These are phyloP conservation scores for Leccinum pallidistipes DNA, from an alignment of 1,284 basidiomycete genomes.

Conservation along the genomic window DNA sequence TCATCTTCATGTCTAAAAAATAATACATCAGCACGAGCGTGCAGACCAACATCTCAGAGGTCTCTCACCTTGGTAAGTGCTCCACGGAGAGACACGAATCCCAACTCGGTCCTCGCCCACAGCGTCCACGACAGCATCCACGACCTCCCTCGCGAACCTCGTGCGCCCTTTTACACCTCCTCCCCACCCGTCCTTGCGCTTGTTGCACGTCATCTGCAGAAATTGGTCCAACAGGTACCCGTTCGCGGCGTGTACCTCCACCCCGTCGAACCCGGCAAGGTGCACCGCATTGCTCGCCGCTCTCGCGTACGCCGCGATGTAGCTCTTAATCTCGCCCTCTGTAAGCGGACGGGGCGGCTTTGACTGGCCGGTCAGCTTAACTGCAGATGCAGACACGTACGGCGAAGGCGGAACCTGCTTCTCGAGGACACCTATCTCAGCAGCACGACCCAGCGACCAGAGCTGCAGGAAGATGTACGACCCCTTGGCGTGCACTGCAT, in stretches of 20 bases:
- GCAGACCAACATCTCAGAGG: not conserved
- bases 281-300: constrained; percentile 28
- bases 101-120: constrained; percentile 44
- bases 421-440: constrained; percentile 15
- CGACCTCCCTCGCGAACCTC: constrained; percentile 42
- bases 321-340: constrained; percentile 30
- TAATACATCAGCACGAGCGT: not conserved
- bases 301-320: constrained; percentile 21
- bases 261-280: constrained; percentile 29
- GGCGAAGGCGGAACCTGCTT: constrained; percentile 28
- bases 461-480: constrained; percentile 43
- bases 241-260: constrained; percentile 22
- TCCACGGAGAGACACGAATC: constrained; percentile 57
- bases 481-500: constrained; percentile 43
- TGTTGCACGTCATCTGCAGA: constrained; percentile 33
- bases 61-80: constrained; percentile 35
- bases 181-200: constrained; percentile 57
- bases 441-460: constrained; percentile 44
- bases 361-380: constrained; percentile 35
- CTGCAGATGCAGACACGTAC: constrained; percentile 42
- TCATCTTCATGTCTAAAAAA: constrained; percentile 27
- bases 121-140: constrained; percentile 22
- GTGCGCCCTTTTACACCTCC: constrained; percentile 51
- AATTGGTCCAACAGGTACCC: constrained; percentile 32
- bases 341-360: constrained; percentile 33